Evolutionary conservation across 2,329 filamentous ascomycete genomes (phyloP).

Genomic region (Fusarium siculi): DNA sequence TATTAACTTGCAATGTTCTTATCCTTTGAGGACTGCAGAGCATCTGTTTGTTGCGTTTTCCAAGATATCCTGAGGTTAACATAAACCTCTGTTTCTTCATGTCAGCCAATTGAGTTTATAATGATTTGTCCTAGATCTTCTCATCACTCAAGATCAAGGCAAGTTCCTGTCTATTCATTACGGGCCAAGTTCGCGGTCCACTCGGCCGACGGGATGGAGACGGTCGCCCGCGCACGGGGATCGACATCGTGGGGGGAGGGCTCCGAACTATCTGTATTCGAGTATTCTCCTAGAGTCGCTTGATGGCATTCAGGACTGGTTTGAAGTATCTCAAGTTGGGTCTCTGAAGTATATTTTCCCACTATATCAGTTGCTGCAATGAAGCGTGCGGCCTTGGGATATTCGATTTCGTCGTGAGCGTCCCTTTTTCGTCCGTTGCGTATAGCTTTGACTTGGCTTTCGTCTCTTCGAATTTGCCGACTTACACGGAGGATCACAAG

Average conservation of each 20-base stretch:
- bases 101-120: neutral
- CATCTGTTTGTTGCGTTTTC: neutral
- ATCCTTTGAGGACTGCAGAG: neutral
- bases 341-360: too few relatives aligned
- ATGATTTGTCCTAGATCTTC: neutral
- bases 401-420: too few relatives aligned
- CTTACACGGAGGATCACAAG: conserved; percentile 18
- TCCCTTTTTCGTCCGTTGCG: too few relatives aligned
- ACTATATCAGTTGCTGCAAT: too few relatives aligned
- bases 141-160: neutral
- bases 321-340: neutral
- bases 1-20: neutral
- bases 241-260: conserved; percentile 6
- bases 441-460: neutral
- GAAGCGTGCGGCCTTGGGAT: too few relatives aligned
- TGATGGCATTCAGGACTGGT: neutral
- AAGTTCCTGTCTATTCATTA: neutral
- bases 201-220: conserved; percentile 40
- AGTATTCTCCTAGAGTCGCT: neutral
- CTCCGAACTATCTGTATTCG: neutral
- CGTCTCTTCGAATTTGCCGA: conserved; percentile 1
- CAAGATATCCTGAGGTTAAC: neutral
- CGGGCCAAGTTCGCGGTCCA: conserved; percentile 16
- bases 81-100: neutral
- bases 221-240: conserved; percentile 9